Conservation (phyloP, 2,329 filamentous ascomycete species). For the Calonectria pauciramosa region DNA sequence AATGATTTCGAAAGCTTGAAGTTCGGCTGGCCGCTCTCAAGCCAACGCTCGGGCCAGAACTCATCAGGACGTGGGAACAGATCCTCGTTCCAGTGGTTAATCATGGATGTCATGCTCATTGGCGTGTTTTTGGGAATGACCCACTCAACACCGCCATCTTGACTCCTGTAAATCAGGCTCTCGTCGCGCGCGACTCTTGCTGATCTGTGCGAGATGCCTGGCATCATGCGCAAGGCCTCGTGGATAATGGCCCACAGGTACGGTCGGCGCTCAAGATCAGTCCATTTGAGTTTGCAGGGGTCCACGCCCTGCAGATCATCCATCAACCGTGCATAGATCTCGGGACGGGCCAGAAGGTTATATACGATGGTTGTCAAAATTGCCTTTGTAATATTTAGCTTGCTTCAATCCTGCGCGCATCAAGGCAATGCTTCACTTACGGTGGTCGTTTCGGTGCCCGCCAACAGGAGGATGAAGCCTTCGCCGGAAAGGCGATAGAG, state of each 20-base stretch:
- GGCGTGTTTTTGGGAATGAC: constrained; percentile 48
- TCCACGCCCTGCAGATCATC: constrained; percentile 47
- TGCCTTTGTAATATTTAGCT: constrained; percentile 31
- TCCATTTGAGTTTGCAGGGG: constrained; percentile 46
- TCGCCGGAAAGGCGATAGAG: constrained; percentile 53
- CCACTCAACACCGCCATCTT: constrained; percentile 35
- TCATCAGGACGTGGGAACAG: constrained; percentile 50
- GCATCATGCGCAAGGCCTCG: constrained; percentile 53
- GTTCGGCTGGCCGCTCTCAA: constrained; percentile 41
- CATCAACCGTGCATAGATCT: constrained; percentile 45
- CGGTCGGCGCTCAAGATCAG: constrained; percentile 51
- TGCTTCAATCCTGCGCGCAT: fast-evolving
- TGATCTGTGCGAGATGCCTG: constrained; percentile 46
- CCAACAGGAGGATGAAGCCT: constrained; percentile 52
- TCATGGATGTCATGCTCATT: constrained; percentile 50
- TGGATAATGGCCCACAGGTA: constrained; percentile 55
- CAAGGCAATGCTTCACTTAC: constrained; percentile 33
- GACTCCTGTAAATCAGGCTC: constrained; percentile 44
- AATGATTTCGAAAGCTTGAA: constrained; percentile 41
- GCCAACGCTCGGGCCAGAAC: constrained; percentile 51
- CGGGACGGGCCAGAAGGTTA: constrained; percentile 51
- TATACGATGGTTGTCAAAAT: constrained; percentile 52
- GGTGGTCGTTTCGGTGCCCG: constrained; percentile 55
- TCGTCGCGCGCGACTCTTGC: constrained; percentile 42
- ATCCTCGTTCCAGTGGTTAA: constrained; percentile 48